These are phyloP conservation scores for Hypoxylon intermedium DNA, from an alignment of 495 filamentous ascomycete genomes.

Conservation along the genomic window DNA sequence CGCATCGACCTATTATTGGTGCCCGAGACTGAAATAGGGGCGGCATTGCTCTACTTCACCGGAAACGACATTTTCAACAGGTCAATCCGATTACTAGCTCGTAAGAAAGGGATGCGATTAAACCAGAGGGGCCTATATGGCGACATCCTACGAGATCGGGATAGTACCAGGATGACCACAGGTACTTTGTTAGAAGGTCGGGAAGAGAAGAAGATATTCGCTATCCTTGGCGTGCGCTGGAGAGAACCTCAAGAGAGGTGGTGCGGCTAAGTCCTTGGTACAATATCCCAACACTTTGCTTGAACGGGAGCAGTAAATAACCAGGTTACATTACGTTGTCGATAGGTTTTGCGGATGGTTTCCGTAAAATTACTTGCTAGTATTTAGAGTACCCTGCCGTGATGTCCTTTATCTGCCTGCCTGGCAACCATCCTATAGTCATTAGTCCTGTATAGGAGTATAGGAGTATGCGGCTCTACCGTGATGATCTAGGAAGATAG, in stretches of 20 bases:
- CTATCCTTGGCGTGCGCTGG: constrained; percentile 86
- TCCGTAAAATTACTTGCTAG: neutral
- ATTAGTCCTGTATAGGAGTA: too few species aligned
- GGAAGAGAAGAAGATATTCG: constrained; percentile 85
- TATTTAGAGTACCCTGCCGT: neutral
- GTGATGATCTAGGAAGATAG: neutral
- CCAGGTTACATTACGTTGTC: neutral
- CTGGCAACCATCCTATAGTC: too few species aligned
- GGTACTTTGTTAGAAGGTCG: constrained; percentile 76
- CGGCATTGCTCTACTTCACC: constrained; percentile 93
- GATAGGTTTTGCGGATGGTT: neutral
- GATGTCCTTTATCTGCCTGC: neutral
- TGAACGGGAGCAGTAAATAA: neutral
- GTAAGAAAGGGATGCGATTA: constrained; percentile 82
- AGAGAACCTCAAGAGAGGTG: constrained; percentile 80
- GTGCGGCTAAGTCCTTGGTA: constrained; percentile 57
- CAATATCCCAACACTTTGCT: neutral
- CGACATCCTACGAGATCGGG: constrained; percentile 70
- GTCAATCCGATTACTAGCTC: constrained; percentile 81
- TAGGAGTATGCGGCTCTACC: constrained; percentile 14
- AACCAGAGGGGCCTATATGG: constrained; percentile 86
- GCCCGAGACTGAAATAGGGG: constrained; percentile 80
- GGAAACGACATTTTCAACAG: constrained; percentile 97
- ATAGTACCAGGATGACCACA: constrained; percentile 69
- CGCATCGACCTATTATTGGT: constrained; percentile 90